phyloP scores from a whole-genome alignment of 1,284 basidiomycete species.

The Ganoderma sp. region DNA sequence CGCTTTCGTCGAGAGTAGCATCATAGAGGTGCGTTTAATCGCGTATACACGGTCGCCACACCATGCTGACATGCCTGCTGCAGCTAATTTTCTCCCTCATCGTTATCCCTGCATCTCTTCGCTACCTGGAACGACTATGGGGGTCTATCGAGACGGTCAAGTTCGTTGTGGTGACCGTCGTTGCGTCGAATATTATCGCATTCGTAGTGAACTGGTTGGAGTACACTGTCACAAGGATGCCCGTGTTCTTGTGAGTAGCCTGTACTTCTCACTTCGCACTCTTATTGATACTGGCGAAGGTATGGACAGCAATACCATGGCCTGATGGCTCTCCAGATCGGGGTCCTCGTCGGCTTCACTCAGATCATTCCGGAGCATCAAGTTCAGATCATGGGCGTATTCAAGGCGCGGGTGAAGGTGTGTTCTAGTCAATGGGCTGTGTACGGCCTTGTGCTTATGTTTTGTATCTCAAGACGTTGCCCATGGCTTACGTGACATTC shows the following conservation, averaged over 20 bases:
- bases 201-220: conserved; percentile 85
- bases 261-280: not conserved
- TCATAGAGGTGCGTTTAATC: conserved; percentile 74
- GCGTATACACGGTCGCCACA: conserved; percentile 5
- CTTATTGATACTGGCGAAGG: conserved; percentile 47
- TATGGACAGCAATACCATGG: conserved; percentile 92
- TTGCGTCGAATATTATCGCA: conserved; percentile 87
- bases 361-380: conserved; percentile 98
- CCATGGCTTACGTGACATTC: conserved; percentile 92
- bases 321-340: conserved; percentile 90
- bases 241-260: conserved; percentile 75
- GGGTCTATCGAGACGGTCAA: conserved; percentile 86
- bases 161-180: conserved; percentile 82
- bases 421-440: conserved; percentile 15
- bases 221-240: conserved; percentile 67
- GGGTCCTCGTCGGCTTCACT: conserved; percentile 93
- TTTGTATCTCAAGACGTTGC: conserved; percentile 65
- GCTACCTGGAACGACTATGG: conserved; percentile 95
- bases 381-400: conserved; percentile 86
- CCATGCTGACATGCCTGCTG: conserved; percentile 17
- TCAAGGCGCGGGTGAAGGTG: conserved; percentile 93
- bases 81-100: conserved; percentile 83
- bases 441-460: conserved; percentile 7
- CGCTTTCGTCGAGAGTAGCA: conserved; percentile 83
- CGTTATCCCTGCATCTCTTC: conserved; percentile 81